These are phyloP conservation scores for Fusarium pseudonygamai DNA, from an alignment of 2,329 filamentous ascomycete genomes.

Conservation along the genomic window DNA sequence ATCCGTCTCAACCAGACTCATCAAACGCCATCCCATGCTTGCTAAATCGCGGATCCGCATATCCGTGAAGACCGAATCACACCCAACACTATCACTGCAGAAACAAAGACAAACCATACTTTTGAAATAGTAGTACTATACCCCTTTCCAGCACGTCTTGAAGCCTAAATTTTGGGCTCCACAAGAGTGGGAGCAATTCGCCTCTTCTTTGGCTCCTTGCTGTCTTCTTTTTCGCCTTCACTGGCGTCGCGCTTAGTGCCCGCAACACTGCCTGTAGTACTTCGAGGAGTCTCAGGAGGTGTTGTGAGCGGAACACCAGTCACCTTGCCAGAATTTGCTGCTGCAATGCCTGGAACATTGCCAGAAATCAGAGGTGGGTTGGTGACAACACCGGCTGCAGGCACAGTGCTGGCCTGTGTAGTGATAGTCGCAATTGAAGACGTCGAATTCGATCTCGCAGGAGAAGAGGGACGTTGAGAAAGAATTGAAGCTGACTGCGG, in stretches of 20 bases:
- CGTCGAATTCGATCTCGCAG: constrained; percentile 84
- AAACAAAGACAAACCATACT: constrained; percentile 23
- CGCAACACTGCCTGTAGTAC: constrained; percentile 43
- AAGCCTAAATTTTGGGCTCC: constrained; percentile 40
- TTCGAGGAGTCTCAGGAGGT: constrained; percentile 85
- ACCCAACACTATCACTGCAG: constrained; percentile 2
- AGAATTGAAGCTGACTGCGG: constrained; percentile 65
- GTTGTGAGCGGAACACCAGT: constrained; percentile 80
- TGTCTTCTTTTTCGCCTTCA: constrained; percentile 63
- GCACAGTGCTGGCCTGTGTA: constrained; percentile 65
- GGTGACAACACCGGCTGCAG: constrained; percentile 68
- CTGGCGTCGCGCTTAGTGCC: constrained; percentile 67
- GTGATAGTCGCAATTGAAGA: constrained; percentile 82
- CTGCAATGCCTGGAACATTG: constrained; percentile 79
- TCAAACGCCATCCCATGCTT: constrained; percentile 46
- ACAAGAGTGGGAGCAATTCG: constrained; percentile 75
- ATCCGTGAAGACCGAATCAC: constrained; percentile 14
- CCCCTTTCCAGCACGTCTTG: neutral
- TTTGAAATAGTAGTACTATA: constrained; percentile 18
- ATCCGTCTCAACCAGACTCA: constrained; percentile 24
- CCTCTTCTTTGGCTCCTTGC: constrained; percentile 71
- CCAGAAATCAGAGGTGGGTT: constrained; percentile 83
- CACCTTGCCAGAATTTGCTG: constrained; percentile 73
- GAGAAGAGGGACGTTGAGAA: constrained; percentile 76
- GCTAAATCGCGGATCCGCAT: constrained; percentile 34